Percentiles rank a stretch among this genome's conserved stretches.
phyloP scores from a whole-genome alignment of 2,329 filamentous ascomycete genomes.

The Zelopaecilomyces penicillatus region DNA sequence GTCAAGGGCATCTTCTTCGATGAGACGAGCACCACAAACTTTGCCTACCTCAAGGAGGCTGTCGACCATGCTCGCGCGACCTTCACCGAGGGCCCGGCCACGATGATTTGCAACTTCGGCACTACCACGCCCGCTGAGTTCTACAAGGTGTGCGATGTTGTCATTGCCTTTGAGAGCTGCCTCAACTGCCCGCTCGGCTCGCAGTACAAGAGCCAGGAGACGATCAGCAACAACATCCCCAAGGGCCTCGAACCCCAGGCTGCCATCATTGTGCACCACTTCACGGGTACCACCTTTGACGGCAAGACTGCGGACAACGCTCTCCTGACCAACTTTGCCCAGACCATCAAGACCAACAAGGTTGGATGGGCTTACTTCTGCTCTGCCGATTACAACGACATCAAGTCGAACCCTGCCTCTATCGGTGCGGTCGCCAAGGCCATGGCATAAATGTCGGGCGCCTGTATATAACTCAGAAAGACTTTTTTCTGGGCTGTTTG shows the following conservation, averaged over 20 bases:
- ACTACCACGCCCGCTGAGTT: slow-evolving; percentile 7
- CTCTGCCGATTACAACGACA: not conserved
- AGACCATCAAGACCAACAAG: not conserved
- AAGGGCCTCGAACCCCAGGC: slow-evolving; percentile 1
- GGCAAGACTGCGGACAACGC: slow-evolving; percentile 1
- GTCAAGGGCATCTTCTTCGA: slow-evolving; percentile 17
- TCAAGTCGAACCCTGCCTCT: not conserved
- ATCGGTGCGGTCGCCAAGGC: too few species aligned
- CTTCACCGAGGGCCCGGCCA: slow-evolving; percentile 7
- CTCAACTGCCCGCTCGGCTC: slow-evolving; percentile 12
- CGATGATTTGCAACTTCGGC: slow-evolving; percentile 17
- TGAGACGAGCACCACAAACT: slow-evolving; percentile 10
- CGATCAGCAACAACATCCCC: slow-evolving; percentile 12
- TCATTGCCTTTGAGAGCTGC: slow-evolving; percentile 18
- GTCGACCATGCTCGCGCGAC: slow-evolving; percentile 7
- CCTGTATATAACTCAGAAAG: too few species aligned
- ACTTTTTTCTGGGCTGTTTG: too few species aligned
- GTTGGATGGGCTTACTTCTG: not conserved
- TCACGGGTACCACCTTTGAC: slow-evolving; percentile 10
- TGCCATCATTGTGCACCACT: slow-evolving; percentile 13
- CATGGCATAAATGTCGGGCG: too few species aligned
- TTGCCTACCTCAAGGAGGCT: slow-evolving; percentile 13
- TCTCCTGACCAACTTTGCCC: not conserved
- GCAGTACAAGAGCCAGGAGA: slow-evolving; percentile 12
- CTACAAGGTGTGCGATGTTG: slow-evolving; percentile 17